Evolutionary conservation across 331 rosid genomes (phyloP).

Genomic region (Pyrus hybrid): DNA sequence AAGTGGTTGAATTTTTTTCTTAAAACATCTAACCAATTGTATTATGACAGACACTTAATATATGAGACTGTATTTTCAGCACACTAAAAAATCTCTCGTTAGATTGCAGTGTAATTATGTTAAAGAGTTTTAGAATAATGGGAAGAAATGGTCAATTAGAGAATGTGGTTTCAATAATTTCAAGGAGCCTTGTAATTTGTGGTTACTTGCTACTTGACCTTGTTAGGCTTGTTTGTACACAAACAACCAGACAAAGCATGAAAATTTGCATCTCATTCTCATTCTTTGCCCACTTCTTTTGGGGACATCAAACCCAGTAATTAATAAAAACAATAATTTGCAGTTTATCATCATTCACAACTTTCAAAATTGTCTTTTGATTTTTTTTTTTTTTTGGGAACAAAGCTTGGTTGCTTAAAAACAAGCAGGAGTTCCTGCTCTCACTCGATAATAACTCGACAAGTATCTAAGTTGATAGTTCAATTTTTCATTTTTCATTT

Average conservation of each 20-base stretch:
- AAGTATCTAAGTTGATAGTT: too few relatives aligned
- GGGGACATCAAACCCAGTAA: neutral
- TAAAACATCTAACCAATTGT: too few relatives aligned
- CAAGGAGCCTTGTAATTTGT: neutral
- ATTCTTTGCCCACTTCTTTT: neutral
- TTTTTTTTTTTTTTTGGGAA: too few relatives aligned
- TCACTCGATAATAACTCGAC: too few relatives aligned
- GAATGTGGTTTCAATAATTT: neutral
- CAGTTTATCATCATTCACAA: neutral
- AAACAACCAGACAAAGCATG: neutral
- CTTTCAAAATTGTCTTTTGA: neutral
- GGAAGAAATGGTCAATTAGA: neutral
- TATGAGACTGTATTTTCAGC: rapidly evolving
- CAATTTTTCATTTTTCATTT: too few relatives aligned
- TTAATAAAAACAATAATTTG: neutral
- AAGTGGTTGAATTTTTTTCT: too few relatives aligned
- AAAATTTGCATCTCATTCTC: neutral
- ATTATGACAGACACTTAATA: too few relatives aligned
- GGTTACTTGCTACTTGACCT: neutral
- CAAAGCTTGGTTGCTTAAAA: too few relatives aligned
- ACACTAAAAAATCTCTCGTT: too few relatives aligned
- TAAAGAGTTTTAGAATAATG: neutral
- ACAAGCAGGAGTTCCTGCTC: too few relatives aligned
- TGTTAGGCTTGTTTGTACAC: neutral
- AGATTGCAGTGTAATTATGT: neutral